phyloP scores from a whole-genome alignment of 2,329 filamentous ascomycete genomes.

The Exserohilum rostratum region DNA sequence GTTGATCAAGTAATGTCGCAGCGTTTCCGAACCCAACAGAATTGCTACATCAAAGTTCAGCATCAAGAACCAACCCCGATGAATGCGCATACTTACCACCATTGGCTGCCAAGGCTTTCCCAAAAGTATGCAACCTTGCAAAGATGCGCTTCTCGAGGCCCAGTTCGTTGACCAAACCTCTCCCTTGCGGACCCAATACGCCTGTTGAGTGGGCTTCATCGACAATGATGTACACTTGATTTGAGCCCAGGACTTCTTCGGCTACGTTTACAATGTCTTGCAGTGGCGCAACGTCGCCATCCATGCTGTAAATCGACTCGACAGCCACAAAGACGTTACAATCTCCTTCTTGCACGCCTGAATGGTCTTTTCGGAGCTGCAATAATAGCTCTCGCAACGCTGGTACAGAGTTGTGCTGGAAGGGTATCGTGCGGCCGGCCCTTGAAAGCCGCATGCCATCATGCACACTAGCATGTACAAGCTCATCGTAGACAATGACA shows the following conservation, averaged over 20 bases:
- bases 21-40: slow-evolving; percentile 36
- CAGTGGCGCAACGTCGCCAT: slow-evolving; percentile 74
- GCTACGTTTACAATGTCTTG: slow-evolving; percentile 64
- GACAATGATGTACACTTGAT: slow-evolving; percentile 68
- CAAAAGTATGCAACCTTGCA: slow-evolving; percentile 68
- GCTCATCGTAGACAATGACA: slow-evolving; percentile 69
- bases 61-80: not conserved
- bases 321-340: slow-evolving; percentile 44
- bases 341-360: slow-evolving; percentile 21
- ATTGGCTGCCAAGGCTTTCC: slow-evolving; percentile 70
- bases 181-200: slow-evolving; percentile 61
- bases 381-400: slow-evolving; percentile 51
- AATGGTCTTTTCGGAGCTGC: slow-evolving; percentile 19
- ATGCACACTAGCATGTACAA: slow-evolving; percentile 79
- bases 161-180: slow-evolving; percentile 60
- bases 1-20: slow-evolving; percentile 46
- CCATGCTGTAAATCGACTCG: slow-evolving; percentile 73
- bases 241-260: slow-evolving; percentile 60
- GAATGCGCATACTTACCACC: slow-evolving; percentile 62
- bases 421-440: slow-evolving; percentile 56
- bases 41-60: slow-evolving; percentile 29
- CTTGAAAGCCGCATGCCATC: slow-evolving; percentile 73
- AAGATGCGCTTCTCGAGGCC: slow-evolving; percentile 63
- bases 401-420: slow-evolving; percentile 63
- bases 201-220: slow-evolving; percentile 74